Conservation (phyloP, 306 rosid genomes). For the Cucurbita argyrosperma region DNA sequence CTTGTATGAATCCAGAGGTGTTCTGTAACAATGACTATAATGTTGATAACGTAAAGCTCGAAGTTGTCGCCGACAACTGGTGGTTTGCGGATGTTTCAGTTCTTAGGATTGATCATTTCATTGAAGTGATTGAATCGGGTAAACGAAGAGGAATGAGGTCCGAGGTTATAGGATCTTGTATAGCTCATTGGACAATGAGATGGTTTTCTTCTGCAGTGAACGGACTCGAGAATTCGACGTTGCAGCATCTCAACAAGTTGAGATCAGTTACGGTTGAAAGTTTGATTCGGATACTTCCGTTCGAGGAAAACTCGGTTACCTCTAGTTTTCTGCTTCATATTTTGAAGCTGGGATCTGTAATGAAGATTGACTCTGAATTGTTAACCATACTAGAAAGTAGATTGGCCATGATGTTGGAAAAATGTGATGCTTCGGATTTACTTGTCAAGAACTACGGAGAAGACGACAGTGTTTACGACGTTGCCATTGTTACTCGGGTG, state of each 20-base stretch:
- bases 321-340: slow-evolving; percentile 59
- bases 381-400: slow-evolving; percentile 35
- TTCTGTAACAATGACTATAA: slow-evolving; percentile 12
- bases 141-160: slow-evolving; percentile 37
- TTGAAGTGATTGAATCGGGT: slow-evolving; percentile 45
- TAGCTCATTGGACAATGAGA: slow-evolving; percentile 42
- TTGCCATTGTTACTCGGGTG: slow-evolving; percentile 30
- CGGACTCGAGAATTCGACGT: slow-evolving; percentile 18
- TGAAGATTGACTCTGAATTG: slow-evolving; percentile 31
- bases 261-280: slow-evolving; percentile 45
- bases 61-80: slow-evolving; percentile 26
- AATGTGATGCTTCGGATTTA: slow-evolving; percentile 37
- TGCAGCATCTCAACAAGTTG: slow-evolving; percentile 17
- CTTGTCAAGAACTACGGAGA: slow-evolving; percentile 41
- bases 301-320: slow-evolving; percentile 46
- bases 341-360: slow-evolving; percentile 35
- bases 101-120: slow-evolving; percentile 61
- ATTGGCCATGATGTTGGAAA: slow-evolving; percentile 40
- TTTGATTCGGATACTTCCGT: slow-evolving; percentile 45
- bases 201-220: slow-evolving; percentile 35
- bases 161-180: slow-evolving; percentile 46
- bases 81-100: slow-evolving; percentile 56
- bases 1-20: slow-evolving; percentile 26
- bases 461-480: slow-evolving; percentile 32
- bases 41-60: slow-evolving; percentile 4